A percentile compares a stretch with the other conserved stretches of the same genome.
phyloP scores from a whole-genome alignment of 108 stramenopile species.

The Cyclotella cryptica region DNA sequence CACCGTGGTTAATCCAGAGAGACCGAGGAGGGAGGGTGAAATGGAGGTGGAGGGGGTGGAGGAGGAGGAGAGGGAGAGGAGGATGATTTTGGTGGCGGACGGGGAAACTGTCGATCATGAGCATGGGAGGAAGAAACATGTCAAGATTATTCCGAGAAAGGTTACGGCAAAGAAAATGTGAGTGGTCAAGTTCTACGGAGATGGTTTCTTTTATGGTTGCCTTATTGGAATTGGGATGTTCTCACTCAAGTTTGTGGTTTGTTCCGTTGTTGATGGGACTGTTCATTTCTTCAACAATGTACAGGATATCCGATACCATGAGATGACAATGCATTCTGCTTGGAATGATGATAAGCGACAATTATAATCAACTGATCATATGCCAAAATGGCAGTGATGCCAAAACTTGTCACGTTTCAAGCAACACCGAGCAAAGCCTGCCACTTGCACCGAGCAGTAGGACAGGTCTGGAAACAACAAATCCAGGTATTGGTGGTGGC shows the following conservation, averaged over 20 bases:
- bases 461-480: too few relatives aligned
- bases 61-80: not conserved
- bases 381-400: too few relatives aligned
- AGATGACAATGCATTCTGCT: not conserved
- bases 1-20: slow-evolving; percentile 34
- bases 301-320: not conserved
- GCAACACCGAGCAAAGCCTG: too few relatives aligned
- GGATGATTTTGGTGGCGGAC: slow-evolving; percentile 16
- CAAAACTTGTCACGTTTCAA: too few relatives aligned
- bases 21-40: slow-evolving; percentile 13
- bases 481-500: too few relatives aligned
- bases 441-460: too few relatives aligned
- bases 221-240: not conserved
- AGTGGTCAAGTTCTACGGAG: not conserved
- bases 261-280: not conserved
- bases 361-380: too few relatives aligned
- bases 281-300: not conserved
- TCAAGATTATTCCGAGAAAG: slow-evolving; percentile 53
- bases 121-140: slow-evolving; percentile 28
- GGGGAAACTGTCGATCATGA: not conserved
- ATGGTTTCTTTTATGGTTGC: too few relatives aligned
- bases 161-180: slow-evolving; percentile 37
- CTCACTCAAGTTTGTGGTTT: not conserved
- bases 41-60: slow-evolving; percentile 26
- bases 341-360: too few relatives aligned